A percentile compares a stretch with the other conserved stretches of the same genome.
Evolutionary conservation across 2,329 filamentous ascomycete genomes (phyloP).

Genomic region (Penicillium carneum): DNA sequence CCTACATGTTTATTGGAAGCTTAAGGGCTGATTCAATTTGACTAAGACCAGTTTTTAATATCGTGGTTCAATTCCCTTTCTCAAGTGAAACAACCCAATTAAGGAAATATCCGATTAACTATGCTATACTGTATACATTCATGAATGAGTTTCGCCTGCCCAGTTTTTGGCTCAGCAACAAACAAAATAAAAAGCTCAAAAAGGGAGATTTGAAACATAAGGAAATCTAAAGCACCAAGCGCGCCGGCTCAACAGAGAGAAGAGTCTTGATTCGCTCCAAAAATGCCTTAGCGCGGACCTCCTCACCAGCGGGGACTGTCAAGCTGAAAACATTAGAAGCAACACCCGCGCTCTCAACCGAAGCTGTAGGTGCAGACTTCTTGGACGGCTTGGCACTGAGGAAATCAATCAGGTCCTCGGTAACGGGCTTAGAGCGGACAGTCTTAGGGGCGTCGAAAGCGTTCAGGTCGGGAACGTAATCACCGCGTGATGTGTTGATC

Average conservation of each 20-base stretch:
- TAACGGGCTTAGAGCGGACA: constrained; percentile 50
- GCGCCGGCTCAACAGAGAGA: constrained; percentile 79
- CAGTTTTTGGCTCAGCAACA: constrained; percentile 22
- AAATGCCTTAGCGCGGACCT: constrained; percentile 81
- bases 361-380: constrained; percentile 40
- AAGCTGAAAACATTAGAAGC: constrained; percentile 82
- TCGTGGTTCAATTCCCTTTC: background rate
- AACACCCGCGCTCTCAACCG: constrained; percentile 46
- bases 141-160: constrained; percentile 22
- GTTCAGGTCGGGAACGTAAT: constrained; percentile 76
- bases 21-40: no score
- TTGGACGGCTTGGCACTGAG: constrained; percentile 62
- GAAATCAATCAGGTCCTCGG: constrained; percentile 84
- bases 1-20: background rate
- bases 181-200: constrained; percentile 28
- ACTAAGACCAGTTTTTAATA: no score
- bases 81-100: constrained; percentile 21
- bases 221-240: constrained; percentile 65
- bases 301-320: constrained; percentile 78
- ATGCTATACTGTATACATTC: constrained; percentile 41
- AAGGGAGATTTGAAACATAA: constrained; percentile 24
- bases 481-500: constrained; percentile 60
- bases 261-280: constrained; percentile 84
- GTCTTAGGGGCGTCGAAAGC: constrained; percentile 50
- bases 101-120: constrained; percentile 36